Percentiles rank a stretch among this genome's conserved stretches.
phyloP scores from a whole-genome alignment of 805 yeast species.

The Nakazawaea anatomiae region DNA sequence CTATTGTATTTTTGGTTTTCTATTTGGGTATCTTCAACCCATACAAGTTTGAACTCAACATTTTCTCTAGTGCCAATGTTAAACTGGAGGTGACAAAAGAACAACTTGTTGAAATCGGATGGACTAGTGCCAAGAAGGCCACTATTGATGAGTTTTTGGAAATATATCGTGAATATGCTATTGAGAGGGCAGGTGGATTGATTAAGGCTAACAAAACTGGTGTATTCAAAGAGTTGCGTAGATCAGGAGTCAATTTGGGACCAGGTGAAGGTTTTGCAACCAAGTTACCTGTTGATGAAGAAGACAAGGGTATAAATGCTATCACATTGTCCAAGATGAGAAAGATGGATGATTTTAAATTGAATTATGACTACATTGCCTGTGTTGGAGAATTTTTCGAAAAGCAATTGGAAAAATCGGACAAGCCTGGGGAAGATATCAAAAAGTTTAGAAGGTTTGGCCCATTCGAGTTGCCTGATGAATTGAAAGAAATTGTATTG shows the following conservation, averaged over 20 bases:
- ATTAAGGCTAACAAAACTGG: constrained; percentile 75
- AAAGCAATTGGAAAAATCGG: constrained; percentile 25
- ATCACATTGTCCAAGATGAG: constrained; percentile 25
- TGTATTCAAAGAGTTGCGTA: constrained; percentile 48
- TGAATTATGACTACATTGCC: constrained; percentile 52
- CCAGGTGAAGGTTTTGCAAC: constrained; percentile 82
- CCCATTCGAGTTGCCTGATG: constrained; percentile 41
- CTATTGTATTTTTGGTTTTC: constrained; percentile 49
- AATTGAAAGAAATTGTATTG: constrained; percentile 30
- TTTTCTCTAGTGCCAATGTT: constrained; percentile 23
- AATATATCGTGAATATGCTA: constrained; percentile 55
- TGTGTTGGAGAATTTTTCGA: constrained; percentile 41
- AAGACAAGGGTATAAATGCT: constrained; percentile 28
- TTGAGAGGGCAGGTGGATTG: constrained; percentile 67
- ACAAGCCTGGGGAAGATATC: constrained; percentile 34
- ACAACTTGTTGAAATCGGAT: constrained; percentile 63
- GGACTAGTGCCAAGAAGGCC: constrained; percentile 90
- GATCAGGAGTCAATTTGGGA: constrained; percentile 55
- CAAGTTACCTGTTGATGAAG: constrained; percentile 33
- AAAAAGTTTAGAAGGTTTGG: constrained; percentile 68
- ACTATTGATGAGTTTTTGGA: constrained; percentile 66
- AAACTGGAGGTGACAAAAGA: constrained; percentile 39
- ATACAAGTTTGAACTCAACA: constrained; percentile 36
- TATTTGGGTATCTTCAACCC: constrained; percentile 81
- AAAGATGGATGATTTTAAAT: constrained; percentile 39